phyloP scores from a whole-genome alignment of 805 yeast species.

The Lachancea mirantina region DNA sequence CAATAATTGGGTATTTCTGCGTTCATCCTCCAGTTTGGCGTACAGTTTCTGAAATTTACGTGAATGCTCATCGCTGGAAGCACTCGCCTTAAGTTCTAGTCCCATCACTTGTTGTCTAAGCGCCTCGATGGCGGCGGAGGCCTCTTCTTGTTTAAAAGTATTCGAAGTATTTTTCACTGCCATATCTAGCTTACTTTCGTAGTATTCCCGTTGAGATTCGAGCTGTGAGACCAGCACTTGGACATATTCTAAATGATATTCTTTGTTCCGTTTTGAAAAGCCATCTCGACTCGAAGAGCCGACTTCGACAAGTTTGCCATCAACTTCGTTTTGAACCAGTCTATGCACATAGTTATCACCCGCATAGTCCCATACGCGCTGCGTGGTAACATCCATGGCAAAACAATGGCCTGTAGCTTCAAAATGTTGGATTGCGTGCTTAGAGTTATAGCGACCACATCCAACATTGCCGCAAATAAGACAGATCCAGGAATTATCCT shows the following conservation, averaged over 20 bases:
- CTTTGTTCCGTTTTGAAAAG: slow-evolving; percentile 37
- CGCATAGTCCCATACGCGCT: slow-evolving; percentile 92
- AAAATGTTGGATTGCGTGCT: slow-evolving; percentile 81
- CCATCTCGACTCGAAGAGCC: slow-evolving; percentile 28
- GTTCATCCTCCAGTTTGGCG: slow-evolving; percentile 12
- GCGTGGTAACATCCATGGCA: slow-evolving; percentile 79
- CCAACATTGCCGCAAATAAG: slow-evolving; percentile 88
- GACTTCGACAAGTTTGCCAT: slow-evolving; percentile 83
- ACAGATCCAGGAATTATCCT: slow-evolving; percentile 77
- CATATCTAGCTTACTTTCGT: slow-evolving; percentile 49
- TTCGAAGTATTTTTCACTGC: slow-evolving; percentile 32
- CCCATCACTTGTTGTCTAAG: slow-evolving; percentile 16
- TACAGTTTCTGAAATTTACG: slow-evolving; percentile 1
- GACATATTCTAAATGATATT: slow-evolving; percentile 72
- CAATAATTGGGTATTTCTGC: too few species aligned
- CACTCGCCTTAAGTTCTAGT: slow-evolving; percentile 14
- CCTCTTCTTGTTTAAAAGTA: slow-evolving; percentile 9
- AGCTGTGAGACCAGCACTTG: slow-evolving; percentile 70
- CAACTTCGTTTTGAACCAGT: slow-evolving; percentile 72
- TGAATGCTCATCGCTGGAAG: slow-evolving; percentile 11
- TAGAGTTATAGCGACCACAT: slow-evolving; percentile 79
- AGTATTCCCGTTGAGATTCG: slow-evolving; percentile 80
- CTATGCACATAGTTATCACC: slow-evolving; percentile 88
- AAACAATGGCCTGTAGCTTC: slow-evolving; percentile 75
- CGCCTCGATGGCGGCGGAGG: slow-evolving; percentile 11